These are phyloP conservation scores for Mucuna pruriens DNA, from an alignment of 306 rosid genomes.

Conservation along the genomic window DNA sequence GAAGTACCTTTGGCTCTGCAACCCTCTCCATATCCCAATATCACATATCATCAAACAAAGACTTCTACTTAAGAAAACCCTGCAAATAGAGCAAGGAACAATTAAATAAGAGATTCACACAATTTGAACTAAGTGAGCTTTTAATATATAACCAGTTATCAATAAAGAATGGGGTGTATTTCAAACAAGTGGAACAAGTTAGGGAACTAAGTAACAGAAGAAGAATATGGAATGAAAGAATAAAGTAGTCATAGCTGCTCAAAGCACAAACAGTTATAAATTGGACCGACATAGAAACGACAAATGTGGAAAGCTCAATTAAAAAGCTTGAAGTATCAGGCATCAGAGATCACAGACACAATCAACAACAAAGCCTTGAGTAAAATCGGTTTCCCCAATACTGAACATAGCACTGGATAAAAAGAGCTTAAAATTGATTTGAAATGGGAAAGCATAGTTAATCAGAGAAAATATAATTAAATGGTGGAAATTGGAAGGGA, in stretches of 20 bases:
- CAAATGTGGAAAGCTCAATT: neutral
- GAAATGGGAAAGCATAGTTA: constrained; percentile 4
- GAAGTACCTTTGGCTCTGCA: constrained; percentile 67
- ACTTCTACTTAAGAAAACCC: constrained; percentile 41
- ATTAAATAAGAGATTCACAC: constrained; percentile 27
- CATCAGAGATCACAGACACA: constrained; percentile 19
- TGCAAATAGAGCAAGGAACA: constrained; percentile 47
- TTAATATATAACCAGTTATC: constrained; percentile 18
- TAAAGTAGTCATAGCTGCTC: neutral
- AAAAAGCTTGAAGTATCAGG: neutral
- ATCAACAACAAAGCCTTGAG: neutral
- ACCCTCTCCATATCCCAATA: constrained; percentile 68
- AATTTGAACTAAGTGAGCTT: constrained; percentile 18
- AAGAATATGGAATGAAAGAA: constrained; percentile 2
- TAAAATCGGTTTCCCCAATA: neutral
- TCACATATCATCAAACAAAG: constrained; percentile 49
- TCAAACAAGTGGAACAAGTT: constrained; percentile 5
- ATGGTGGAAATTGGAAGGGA: constrained; percentile 23
- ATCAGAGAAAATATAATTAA: neutral
- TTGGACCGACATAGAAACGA: constrained; percentile 1
- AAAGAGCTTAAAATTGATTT: constrained; percentile 6
- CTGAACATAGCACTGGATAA: neutral
- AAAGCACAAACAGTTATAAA: constrained; percentile 18
- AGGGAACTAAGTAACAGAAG: neutral
- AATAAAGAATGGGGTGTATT: neutral